Evolutionary conservation across 352 stramenopile species (phyloP).

Genomic region (Saprolegnia parasitica): DNA sequence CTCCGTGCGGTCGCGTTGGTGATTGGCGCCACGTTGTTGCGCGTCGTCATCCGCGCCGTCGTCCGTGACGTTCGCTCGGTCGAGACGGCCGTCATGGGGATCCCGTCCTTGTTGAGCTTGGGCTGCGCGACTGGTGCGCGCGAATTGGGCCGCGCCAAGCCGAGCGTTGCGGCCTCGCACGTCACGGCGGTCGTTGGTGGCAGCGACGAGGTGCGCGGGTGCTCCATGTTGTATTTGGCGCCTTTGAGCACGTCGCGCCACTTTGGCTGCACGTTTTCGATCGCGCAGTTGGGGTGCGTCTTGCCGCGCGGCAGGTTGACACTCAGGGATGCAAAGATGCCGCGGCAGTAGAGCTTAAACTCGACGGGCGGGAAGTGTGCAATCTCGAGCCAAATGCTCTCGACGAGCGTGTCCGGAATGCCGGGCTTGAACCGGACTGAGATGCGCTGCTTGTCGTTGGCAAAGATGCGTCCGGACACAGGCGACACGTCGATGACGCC

Average conservation of each 20-base stretch:
- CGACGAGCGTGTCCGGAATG: slow-evolving; percentile 82
- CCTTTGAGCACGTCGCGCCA: slow-evolving; percentile 71
- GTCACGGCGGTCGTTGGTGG: slow-evolving; percentile 3
- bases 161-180: slow-evolving; percentile 24
- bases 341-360: slow-evolving; percentile 83
- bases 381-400: slow-evolving; percentile 89
- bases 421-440: slow-evolving; percentile 82
- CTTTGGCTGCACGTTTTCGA: slow-evolving; percentile 54
- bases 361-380: slow-evolving; percentile 92
- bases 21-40: neutral
- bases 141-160: slow-evolving; percentile 27
- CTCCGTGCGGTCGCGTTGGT: slow-evolving; percentile 10
- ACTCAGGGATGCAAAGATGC: slow-evolving; percentile 87
- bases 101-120: slow-evolving; percentile 3
- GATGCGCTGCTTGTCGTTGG: slow-evolving; percentile 87
- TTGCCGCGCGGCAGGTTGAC: slow-evolving; percentile 83
- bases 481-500: slow-evolving; percentile 75
- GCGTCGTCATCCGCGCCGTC: slow-evolving; percentile 13
- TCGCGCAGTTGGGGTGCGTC: slow-evolving; percentile 48
- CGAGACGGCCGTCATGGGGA: neutral
- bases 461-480: slow-evolving; percentile 73
- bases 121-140: neutral
- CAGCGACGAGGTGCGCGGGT: slow-evolving; percentile 9
- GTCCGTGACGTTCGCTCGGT: slow-evolving; percentile 20
- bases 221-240: slow-evolving; percentile 34